Percentiles rank a stretch among this genome's conserved stretches.
phyloP scores from a whole-genome alignment of 1,284 basidiomycete species.

The Leccinum subspadiceum region DNA sequence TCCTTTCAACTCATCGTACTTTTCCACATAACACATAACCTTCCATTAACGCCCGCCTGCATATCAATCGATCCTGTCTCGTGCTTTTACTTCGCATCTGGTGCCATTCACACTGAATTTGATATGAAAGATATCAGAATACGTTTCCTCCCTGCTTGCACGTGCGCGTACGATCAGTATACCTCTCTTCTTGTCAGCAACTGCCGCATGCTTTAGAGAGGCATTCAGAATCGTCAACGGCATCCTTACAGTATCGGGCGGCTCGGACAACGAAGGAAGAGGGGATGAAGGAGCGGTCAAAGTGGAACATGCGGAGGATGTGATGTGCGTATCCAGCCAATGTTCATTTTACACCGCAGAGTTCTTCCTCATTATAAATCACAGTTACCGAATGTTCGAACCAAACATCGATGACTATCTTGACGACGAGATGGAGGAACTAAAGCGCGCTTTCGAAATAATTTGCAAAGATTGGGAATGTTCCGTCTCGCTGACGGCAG shows the following conservation, averaged over 20 bases:
- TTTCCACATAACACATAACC: neutral
- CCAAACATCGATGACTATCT: constrained; percentile 96
- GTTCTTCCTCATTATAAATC: neutral
- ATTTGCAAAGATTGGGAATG: constrained; percentile 82
- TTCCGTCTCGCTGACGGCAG: constrained; percentile 43
- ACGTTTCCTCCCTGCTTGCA: constrained; percentile 75
- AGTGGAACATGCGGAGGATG: constrained; percentile 68
- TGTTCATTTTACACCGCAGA: neutral
- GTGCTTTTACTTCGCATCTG: neutral
- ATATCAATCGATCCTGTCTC: neutral
- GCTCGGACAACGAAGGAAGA: constrained; percentile 2
- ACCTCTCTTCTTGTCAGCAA: constrained; percentile 79
- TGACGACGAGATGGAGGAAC: constrained; percentile 85
- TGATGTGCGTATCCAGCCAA: constrained; percentile 55
- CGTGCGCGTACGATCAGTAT: constrained; percentile 75
- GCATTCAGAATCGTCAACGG: constrained; percentile 83
- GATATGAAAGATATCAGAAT: constrained; percentile 73
- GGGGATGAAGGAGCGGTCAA: constrained; percentile 33
- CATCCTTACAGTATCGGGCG: constrained; percentile 52
- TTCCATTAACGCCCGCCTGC: neutral
- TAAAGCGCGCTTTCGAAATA: constrained; percentile 71
- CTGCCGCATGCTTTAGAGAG: constrained; percentile 88
- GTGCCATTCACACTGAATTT: neutral
- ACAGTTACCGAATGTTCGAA: constrained; percentile 90
- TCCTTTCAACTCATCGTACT: neutral